Evolutionary conservation across 1,139 yeast species (phyloP).

Genomic region (Nematodospora anomalae): DNA sequence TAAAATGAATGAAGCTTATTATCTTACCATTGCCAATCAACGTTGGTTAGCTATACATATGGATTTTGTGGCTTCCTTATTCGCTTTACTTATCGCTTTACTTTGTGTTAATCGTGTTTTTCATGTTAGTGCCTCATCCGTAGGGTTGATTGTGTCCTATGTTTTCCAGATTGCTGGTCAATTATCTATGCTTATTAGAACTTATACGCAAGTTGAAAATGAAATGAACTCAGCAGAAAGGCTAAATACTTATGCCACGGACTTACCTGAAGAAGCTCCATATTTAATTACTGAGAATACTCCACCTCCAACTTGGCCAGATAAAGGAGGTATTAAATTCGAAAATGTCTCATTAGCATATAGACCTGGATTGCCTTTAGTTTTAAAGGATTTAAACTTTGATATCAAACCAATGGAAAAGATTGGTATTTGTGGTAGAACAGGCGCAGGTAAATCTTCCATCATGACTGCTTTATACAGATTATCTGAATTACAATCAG

Average conservation of each 20-base stretch:
- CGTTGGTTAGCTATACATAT: constrained; percentile 79
- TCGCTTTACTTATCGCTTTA: constrained; percentile 52
- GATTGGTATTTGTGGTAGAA: constrained; percentile 76
- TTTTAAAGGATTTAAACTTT: constrained; percentile 56
- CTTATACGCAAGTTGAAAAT: constrained; percentile 74
- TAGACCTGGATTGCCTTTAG: constrained; percentile 74
- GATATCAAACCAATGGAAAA: constrained; percentile 55
- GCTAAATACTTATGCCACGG: constrained; percentile 63
- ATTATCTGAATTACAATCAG: constrained; percentile 53
- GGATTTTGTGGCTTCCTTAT: constrained; percentile 53
- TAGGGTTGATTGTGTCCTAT: constrained; percentile 70
- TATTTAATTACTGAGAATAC: constrained; percentile 51
- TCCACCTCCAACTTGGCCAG: constrained; percentile 55
- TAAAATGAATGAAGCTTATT: constrained; percentile 74
- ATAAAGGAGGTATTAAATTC: constrained; percentile 54
- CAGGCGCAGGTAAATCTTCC: constrained; percentile 80
- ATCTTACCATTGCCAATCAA: constrained; percentile 65
- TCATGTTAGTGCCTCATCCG: constrained; percentile 60
- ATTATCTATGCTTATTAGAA: constrained; percentile 51
- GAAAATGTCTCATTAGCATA: constrained; percentile 63
- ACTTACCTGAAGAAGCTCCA: constrained; percentile 41
- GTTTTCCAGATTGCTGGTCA: constrained; percentile 53
- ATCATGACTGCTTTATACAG: constrained; percentile 67
- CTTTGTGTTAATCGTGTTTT: constrained; percentile 69
- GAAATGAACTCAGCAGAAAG: constrained; percentile 86